Evolutionary conservation across 2,329 filamentous ascomycete species (phyloP).

Genomic region (Pezicula carpinea): DNA sequence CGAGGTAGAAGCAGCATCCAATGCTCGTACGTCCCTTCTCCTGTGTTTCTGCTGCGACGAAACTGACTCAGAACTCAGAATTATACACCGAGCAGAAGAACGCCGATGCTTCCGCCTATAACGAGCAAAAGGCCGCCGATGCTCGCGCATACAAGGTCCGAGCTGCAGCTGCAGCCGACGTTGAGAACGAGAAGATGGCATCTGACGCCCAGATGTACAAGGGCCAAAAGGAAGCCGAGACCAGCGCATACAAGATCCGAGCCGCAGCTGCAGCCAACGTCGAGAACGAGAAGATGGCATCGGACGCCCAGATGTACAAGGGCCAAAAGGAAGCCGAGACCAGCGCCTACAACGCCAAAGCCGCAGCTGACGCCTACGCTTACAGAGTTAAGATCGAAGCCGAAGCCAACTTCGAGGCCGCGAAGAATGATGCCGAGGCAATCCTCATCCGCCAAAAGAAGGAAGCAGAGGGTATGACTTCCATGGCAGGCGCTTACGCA

Average conservation of each 20-base stretch:
- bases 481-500: conserved; percentile 77
- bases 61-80: conserved; percentile 14
- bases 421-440: conserved; percentile 50
- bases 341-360: neutral
- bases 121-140: conserved; percentile 48
- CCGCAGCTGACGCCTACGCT: conserved; percentile 29
- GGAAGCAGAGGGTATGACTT: conserved; percentile 71
- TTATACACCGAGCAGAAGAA: conserved; percentile 36
- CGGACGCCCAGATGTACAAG: conserved; percentile 4
- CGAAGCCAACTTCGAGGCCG: conserved; percentile 35
- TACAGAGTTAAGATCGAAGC: conserved; percentile 11
- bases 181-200: neutral
- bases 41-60: conserved; percentile 22
- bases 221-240: conserved; percentile 36
- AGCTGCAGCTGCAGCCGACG: conserved; percentile 31
- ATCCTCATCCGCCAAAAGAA: conserved; percentile 56
- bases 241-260: conserved; percentile 35
- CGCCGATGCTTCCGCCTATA: conserved; percentile 34
- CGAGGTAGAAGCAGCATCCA: conserved; percentile 53
- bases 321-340: conserved; percentile 35
- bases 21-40: conserved; percentile 38
- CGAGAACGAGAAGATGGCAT: neutral
- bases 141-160: conserved; percentile 43
- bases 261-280: conserved; percentile 32
- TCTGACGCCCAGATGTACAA: neutral